Conservation (phyloP, 2,329 filamentous ascomycete genomes). For the Fusarium lyarnte region DNA sequence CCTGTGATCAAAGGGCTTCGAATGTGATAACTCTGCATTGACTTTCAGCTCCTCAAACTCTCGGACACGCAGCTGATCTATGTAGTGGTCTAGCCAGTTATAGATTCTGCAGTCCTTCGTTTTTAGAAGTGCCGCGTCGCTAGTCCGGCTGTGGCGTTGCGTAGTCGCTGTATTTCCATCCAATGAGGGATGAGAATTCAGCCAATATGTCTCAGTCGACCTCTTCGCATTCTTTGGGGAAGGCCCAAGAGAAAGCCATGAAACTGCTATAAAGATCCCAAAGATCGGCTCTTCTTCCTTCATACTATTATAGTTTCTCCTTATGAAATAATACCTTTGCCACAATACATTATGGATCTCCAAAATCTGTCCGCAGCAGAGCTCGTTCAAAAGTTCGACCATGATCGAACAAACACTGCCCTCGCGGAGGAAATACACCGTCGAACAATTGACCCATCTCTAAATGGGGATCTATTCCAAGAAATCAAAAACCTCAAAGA, state of each 20-base stretch:
- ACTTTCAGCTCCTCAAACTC: neutral
- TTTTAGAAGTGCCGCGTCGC: neutral
- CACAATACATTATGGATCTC: neutral
- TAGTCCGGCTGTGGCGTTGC: neutral
- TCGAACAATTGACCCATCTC: neutral
- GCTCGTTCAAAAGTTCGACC: neutral
- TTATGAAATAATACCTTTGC: fast-evolving
- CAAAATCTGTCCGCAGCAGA: neutral
- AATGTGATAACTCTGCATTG: neutral
- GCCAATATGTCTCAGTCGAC: neutral
- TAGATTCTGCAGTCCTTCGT: neutral
- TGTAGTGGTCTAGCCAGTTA: neutral
- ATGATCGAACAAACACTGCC: neutral
- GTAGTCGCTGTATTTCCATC: neutral
- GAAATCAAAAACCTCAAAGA: neutral
- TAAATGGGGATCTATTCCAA: neutral
- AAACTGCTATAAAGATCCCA: neutral
- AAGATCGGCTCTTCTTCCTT: neutral
- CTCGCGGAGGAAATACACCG: neutral
- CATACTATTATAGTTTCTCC: fast-evolving
- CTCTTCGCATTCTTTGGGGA: neutral
- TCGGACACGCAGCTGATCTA: neutral
- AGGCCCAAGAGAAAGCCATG: fast-evolving
- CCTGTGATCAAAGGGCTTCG: neutral
- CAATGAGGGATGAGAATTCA: neutral